Evolutionary conservation across 208 protist genomes (phyloP), one percentile per base, ranked within the genome.

Genomic region (Trypanosoma theileri): DNA sequence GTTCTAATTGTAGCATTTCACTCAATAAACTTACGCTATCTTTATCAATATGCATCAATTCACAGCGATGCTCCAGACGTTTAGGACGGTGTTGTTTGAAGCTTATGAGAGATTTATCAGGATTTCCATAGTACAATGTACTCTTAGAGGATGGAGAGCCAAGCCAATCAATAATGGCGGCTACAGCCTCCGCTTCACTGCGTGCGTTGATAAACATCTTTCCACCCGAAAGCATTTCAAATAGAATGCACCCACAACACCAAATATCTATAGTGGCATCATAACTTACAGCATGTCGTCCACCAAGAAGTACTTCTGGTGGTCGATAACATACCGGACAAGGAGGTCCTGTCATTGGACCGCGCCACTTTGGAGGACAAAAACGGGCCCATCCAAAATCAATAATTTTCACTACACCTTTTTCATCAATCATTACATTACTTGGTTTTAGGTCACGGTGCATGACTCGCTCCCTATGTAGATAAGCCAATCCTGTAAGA

Each of bases 241-340:
- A 99, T 13, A 99, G 77, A 13, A 99, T 97, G 77, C 97, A 99
- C 22, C 96, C 98, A 45, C 81, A 85, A 54, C 92, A 96, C 97
- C 96, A 99, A 22, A 98, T 64, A 69, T 98, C 97, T 42, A 99
- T 87, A 22, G 93, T 73, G 21, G 89, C 87, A 75, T 99, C 98
- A 69, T 95, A 94, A 46, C 82, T 74, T 13, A 19, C 35, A 14
- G 70, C 66, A 54, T 73, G 41, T 46, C 77, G 46, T 6, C 77
- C 75, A 7, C 82, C 83, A 11, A 91, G 65, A 19, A 96, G 77
- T 22, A 93, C 72, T 66, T 96, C 91, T 4, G 91, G 91, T 4
- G 91, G 77, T n/a, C 91, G 81, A 66, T 93, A 94, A 4, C 66
- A 51, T 1, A 89, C 66, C 8, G 82, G 79, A 69, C 91, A 92